These are phyloP conservation scores for Talaromyces pinophilus DNA, from an alignment of 2,329 filamentous ascomycete genomes.

Conservation along the genomic window DNA sequence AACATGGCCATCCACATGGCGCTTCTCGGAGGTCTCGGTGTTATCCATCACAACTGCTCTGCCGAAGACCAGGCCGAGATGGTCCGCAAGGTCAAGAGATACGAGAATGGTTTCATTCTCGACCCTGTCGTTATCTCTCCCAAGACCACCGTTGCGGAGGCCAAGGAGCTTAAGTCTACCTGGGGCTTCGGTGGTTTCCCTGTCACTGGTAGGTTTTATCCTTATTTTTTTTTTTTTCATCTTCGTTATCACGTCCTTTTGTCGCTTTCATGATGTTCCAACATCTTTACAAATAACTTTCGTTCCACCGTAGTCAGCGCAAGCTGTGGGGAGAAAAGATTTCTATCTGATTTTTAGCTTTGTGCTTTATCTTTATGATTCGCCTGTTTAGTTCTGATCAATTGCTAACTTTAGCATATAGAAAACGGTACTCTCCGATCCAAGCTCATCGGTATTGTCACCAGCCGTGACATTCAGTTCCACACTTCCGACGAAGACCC, in stretches of 20 bases:
- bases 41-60: slow-evolving; percentile 99
- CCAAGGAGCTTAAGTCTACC: slow-evolving; percentile 89
- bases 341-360: slow-evolving; percentile 50
- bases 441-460: slow-evolving; percentile 96
- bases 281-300: slow-evolving; percentile 79
- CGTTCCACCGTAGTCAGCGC: slow-evolving; percentile 97
- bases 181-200: slow-evolving; percentile 99
- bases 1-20: slow-evolving; percentile 96
- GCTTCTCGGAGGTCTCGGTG: slow-evolving; percentile 61
- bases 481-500: slow-evolving; percentile 71
- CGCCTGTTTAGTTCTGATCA: neutral
- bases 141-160: slow-evolving; percentile 84
- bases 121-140: slow-evolving; percentile 92
- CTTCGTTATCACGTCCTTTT: slow-evolving; percentile 22
- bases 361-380: slow-evolving; percentile 16
- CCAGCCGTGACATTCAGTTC: slow-evolving; percentile 97
- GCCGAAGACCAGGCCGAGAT: slow-evolving; percentile 96
- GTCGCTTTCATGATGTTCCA: slow-evolving; percentile 63
- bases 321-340: slow-evolving; percentile 75
- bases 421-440: slow-evolving; percentile 91
- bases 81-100: slow-evolving; percentile 98
- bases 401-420: slow-evolving; percentile 53
- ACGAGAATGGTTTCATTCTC: slow-evolving; percentile 97
- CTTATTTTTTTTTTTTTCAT: slow-evolving; percentile 26
- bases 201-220: slow-evolving; percentile 79